A percentile compares a stretch with the other conserved stretches of the same genome.
Conservation (phyloP, 169 alveolate genomes). For the Eimeria acervulina region DNA sequence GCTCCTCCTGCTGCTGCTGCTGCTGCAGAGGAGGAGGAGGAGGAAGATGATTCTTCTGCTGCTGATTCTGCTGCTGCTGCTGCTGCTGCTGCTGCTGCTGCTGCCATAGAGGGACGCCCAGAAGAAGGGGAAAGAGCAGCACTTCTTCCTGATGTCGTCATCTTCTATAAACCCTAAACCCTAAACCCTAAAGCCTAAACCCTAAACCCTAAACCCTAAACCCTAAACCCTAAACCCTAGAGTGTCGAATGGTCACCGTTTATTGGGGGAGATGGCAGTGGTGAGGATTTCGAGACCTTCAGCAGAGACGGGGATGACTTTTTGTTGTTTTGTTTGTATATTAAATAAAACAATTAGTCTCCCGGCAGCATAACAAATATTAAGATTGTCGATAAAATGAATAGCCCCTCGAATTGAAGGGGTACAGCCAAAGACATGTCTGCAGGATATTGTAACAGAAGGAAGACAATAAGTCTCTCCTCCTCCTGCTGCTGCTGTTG, state of each 20-base stretch:
- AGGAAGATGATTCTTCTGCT: too few species aligned
- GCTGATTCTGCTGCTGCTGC: too few species aligned
- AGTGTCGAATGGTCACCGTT: background rate
- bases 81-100: constrained; percentile 28
- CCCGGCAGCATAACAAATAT: too few species aligned
- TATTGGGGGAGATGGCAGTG: too few species aligned
- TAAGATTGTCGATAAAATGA: too few species aligned
- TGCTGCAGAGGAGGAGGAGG: too few species aligned
- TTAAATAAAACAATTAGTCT: too few species aligned
- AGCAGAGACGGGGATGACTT: background rate
- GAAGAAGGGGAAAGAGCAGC: background rate
- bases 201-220: constrained; percentile 27
- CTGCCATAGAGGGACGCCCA: background rate
- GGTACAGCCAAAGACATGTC: background rate
- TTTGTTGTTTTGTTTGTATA: background rate
- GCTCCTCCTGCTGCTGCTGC: too few species aligned
- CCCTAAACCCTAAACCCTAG: background rate
- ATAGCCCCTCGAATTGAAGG: too few species aligned
- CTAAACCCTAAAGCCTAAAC: constrained; percentile 35
- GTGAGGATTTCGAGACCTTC: background rate
- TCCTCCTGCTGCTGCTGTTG: background rate
- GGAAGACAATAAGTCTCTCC: constrained; percentile 48
- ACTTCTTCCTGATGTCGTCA: background rate
- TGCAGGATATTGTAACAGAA: background rate
- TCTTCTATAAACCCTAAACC: background rate